Percentiles rank a stretch among this genome's conserved stretches.
These are phyloP conservation scores for Epithele typhae DNA, from an alignment of 768 basidiomycete species.

Conservation along the genomic window DNA sequence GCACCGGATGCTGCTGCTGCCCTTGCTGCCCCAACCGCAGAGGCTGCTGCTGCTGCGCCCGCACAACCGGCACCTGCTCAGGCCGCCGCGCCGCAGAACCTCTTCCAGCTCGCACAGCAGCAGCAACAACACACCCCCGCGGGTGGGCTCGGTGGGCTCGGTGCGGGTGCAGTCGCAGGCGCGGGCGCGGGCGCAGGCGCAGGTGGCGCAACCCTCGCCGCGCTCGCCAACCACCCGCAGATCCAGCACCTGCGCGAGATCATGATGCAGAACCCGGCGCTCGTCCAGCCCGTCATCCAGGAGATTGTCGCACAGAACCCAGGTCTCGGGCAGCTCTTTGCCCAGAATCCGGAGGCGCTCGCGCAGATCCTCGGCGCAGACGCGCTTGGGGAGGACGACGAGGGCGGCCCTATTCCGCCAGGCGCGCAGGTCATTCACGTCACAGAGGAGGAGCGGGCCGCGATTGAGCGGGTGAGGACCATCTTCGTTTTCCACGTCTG, in stretches of 20 bases:
- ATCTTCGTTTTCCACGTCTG: no score
- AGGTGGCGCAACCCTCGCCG: slow-evolving; percentile 40
- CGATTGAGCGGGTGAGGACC: slow-evolving; percentile 88
- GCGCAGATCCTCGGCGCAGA: slow-evolving; percentile 56
- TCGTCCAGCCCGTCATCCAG: slow-evolving; percentile 79
- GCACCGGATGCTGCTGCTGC: slow-evolving; percentile 35
- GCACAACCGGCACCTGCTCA: slow-evolving; percentile 35
- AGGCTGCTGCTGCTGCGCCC: slow-evolving; percentile 31
- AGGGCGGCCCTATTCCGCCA: slow-evolving; percentile 35
- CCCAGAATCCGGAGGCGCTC: slow-evolving; percentile 68
- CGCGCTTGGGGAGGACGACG: slow-evolving; percentile 36
- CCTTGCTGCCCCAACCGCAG: slow-evolving; percentile 32
- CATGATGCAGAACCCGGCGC: slow-evolving; percentile 69
- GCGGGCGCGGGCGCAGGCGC: slow-evolving; percentile 31
- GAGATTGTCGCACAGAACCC: slow-evolving; percentile 77
- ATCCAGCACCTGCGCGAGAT: slow-evolving; percentile 71
- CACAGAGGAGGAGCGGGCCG: slow-evolving; percentile 82
- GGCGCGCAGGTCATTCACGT: slow-evolving; percentile 68
- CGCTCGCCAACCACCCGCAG: slow-evolving; percentile 58
- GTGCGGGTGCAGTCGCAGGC: slow-evolving; percentile 17
- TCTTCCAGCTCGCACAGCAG: slow-evolving; percentile 82
- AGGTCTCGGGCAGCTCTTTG: slow-evolving; percentile 61
- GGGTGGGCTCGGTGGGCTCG: slow-evolving; percentile 26
- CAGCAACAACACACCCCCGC: slow-evolving; percentile 40
- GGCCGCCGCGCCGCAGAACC: slow-evolving; percentile 56